Base-by-base conservation (phyloP, 2,329 filamentous ascomycete species). In the Penicillium sp. region DNA sequence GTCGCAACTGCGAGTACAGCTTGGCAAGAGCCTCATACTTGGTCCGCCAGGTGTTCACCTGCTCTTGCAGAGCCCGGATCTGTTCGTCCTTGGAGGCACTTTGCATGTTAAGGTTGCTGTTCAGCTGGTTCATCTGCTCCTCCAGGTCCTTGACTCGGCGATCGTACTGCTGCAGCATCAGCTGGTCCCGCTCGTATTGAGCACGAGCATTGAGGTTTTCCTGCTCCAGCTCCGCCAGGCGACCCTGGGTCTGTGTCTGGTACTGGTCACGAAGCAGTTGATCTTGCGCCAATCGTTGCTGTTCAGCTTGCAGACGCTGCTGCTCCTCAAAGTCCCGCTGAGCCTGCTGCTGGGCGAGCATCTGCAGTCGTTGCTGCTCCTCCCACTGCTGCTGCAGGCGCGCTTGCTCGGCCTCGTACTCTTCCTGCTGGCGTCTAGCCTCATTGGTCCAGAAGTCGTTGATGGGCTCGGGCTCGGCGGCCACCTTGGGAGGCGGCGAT, bases 361-460 rank as follows among this genome's bases (percentile, higher is more conserved):
- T 84, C 66, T 98, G 92, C 44, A 86, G 83, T 46, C 84, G 79
- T 46, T 93, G 82, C 55, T 90, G 84, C 9, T 88, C 83, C 58
- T 91, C 86, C 74, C 91, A 92, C 58, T 92, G 88, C 60, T 92
- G 86, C 65, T 95, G 88, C 40, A 98, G 74, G 13, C 93, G 84
- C 32, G 86, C 82, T 73, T 98, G 93, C 71, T 98, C 92, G 41
- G 91, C 89, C 66, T 95, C 93, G 65, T 95, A 98, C 68, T 95
- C 90, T 59, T 90, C 84, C 68, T 97, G 95, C 69, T 96, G 90
- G 29, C 90, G 82, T 58, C 87, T 87, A 54, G 95, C 82, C 69
- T 97, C 91, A 60, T 83, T 88, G 73, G 95, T 95, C 93, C 93
- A 98, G 71, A 98, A 98, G 63, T 98, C 93, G 45, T 89, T 89